Evolutionary conservation across 2,329 filamentous ascomycete genomes (phyloP), one percentile per base, ranked within the genome.

Genomic region (Celoporthe dispersa): DNA sequence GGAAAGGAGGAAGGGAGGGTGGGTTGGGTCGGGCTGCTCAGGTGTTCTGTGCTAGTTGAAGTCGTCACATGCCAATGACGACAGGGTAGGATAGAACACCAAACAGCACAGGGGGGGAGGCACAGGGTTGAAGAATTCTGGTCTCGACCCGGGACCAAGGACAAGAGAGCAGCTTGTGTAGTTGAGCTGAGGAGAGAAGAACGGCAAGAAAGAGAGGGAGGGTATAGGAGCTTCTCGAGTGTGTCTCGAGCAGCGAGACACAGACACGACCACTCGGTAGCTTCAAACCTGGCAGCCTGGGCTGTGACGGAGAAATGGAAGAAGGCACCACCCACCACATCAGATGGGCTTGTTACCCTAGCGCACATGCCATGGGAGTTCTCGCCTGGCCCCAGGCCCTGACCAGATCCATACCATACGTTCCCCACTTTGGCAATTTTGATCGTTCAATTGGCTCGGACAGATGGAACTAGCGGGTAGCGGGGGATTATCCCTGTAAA

Each of bases 241-340:
- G 28, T 33, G 28, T 19, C 22, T 48, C 44, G 19, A 48, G 22
- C 28, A 48, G 22, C 28, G 53, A 57, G 51, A 55, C n/a, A 25
- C n/a, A 51, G 25, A 51, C 22, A 37, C 57, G 39, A 37, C 25
- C 53, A 31, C 12, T 8, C 12, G 3, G 53, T 31, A 31, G 28
- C 53, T 5, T 57, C 53, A 31, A 57, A 57, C 53, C 19, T 8
- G n/a, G 25, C 28, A 55, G n/a, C 51, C 51, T 55, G 51, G 25
- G 53, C 53, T 70, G 59, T 51, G 48, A 70, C 68, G 68, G 68
- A 51, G 68, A 63, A 70, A 70, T 70, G 68, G 68, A 70, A 19
- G 65, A 37, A 48, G 39, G 25, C 64, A 39, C 64, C n/a, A n/a
- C n/a, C n/a, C n/a, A n/a, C n/a, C 31, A 19, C 31, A 53, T 25